phyloP scores from a whole-genome alignment of 495 filamentous ascomycete genomes.

The Annulohypoxylon stygium region DNA sequence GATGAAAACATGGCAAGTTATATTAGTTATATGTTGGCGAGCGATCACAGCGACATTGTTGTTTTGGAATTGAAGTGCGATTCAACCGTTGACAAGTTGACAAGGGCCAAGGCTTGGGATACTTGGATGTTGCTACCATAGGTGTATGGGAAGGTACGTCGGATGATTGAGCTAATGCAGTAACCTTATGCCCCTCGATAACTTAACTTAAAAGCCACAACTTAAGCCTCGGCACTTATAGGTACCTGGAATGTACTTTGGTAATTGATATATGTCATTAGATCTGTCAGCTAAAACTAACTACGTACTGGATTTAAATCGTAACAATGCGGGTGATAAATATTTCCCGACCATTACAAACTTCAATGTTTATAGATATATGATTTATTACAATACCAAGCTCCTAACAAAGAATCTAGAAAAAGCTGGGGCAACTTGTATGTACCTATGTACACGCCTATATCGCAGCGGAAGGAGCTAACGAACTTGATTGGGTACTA shows the following conservation, averaged over 20 bases:
- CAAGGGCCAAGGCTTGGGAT: constrained; percentile 21
- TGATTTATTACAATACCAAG: neutral
- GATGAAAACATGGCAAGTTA: constrained; percentile 66
- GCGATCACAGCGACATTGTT: constrained; percentile 45
- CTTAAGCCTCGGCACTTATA: constrained; percentile 35
- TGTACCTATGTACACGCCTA: neutral
- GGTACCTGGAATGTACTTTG: neutral
- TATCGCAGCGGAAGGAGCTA: neutral
- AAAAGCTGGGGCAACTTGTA: neutral
- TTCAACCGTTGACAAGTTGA: constrained; percentile 23
- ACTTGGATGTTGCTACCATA: constrained; percentile 12
- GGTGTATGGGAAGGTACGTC: constrained; percentile 16
- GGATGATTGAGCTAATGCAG: constrained; percentile 32
- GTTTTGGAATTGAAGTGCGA: constrained; percentile 7
- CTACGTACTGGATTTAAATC: too few species aligned
- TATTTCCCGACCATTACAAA: too few species aligned
- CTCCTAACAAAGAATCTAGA: neutral
- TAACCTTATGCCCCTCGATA: constrained; percentile 38
- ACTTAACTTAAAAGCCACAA: constrained; percentile 27
- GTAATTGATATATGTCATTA: neutral
- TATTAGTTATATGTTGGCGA: constrained; percentile 41
- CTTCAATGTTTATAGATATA: too few species aligned
- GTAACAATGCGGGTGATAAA: too few species aligned
- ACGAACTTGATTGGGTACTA: neutral
- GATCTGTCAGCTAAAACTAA: neutral